These are phyloP conservation scores for Volvox africanus DNA, from an alignment of 139 green algal species.

Conservation along the genomic window DNA sequence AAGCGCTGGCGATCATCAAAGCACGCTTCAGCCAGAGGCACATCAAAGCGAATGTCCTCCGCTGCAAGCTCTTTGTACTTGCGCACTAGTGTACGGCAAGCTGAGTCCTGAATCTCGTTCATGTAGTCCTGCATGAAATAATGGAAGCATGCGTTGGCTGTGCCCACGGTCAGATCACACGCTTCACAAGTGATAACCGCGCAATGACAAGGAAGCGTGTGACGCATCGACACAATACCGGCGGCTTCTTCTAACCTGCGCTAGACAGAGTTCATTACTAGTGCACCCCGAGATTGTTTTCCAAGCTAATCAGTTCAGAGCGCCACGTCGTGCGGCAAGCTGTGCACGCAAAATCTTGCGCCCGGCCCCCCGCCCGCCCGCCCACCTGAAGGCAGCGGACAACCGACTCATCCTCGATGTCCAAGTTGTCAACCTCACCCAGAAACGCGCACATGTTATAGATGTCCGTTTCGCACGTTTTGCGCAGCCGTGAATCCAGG, in stretches of 20 bases:
- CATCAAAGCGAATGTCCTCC: conserved; percentile 89
- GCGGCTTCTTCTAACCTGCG: no score
- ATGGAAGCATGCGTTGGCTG: no score
- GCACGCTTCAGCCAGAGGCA: conserved; percentile 82
- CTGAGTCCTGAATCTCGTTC: conserved; percentile 43
- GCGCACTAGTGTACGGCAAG: conserved; percentile 65
- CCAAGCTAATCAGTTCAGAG: no score
- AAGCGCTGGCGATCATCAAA: conserved; percentile 70
- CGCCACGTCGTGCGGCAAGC: no score
- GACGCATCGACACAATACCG: no score
- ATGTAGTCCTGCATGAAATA: conserved; percentile 36
- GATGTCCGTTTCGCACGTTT: conserved; percentile 60
- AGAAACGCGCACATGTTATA: conserved; percentile 64
- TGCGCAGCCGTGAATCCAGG: conserved; percentile 77
- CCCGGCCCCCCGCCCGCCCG: no score
- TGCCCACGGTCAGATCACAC: no score
- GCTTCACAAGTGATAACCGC: no score
- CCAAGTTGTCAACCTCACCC: conserved; percentile 52
- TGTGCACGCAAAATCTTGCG: no score
- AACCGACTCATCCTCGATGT: conserved; percentile 46
- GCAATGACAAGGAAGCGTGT: no score
- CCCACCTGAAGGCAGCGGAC: conserved; percentile 52
- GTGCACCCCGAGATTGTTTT: no score
- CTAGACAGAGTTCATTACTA: no score
- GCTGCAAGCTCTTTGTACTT: conserved; percentile 69